phyloP scores from a whole-genome alignment of 179 eudicot genomes.

The Amaranthus tricolor region DNA sequence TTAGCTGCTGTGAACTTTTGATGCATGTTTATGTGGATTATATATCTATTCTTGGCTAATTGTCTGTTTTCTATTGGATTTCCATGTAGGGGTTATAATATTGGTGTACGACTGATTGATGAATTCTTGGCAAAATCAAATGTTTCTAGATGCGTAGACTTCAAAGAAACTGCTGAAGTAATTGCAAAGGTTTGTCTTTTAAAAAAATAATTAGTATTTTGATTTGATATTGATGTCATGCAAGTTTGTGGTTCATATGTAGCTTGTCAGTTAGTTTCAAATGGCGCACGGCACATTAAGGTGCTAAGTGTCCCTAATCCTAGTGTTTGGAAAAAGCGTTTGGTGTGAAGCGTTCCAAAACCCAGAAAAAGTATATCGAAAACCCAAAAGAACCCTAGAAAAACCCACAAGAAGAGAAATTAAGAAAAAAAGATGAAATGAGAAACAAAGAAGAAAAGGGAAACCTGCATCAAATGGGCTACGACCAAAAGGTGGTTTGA shows the following conservation, averaged over 20 bases:
- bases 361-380: too few relatives aligned
- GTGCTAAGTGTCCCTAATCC: neutral
- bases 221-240: too few relatives aligned
- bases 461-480: too few relatives aligned
- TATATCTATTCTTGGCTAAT: neutral
- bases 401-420: neutral
- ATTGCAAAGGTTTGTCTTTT: slow-evolving; percentile 73
- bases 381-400: neutral
- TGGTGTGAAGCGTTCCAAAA: too few relatives aligned
- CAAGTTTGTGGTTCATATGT: neutral
- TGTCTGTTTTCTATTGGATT: neutral
- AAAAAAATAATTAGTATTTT: neutral
- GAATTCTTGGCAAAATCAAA: slow-evolving; percentile 98
- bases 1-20: neutral
- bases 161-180: slow-evolving; percentile 96
- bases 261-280: neutral
- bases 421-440: too few relatives aligned
- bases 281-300: neutral
- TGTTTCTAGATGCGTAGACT: slow-evolving; percentile 93
- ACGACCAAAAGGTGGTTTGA: too few relatives aligned
- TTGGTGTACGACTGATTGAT: slow-evolving; percentile 85
- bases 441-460: too few relatives aligned
- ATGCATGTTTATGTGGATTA: neutral
- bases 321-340: too few relatives aligned
- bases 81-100: slow-evolving; percentile 88